Percentiles rank a stretch among this genome's conserved stretches.
Evolutionary conservation across 805 yeast genomes (phyloP).

Genomic region (Teunomyces lycoperdinae): DNA sequence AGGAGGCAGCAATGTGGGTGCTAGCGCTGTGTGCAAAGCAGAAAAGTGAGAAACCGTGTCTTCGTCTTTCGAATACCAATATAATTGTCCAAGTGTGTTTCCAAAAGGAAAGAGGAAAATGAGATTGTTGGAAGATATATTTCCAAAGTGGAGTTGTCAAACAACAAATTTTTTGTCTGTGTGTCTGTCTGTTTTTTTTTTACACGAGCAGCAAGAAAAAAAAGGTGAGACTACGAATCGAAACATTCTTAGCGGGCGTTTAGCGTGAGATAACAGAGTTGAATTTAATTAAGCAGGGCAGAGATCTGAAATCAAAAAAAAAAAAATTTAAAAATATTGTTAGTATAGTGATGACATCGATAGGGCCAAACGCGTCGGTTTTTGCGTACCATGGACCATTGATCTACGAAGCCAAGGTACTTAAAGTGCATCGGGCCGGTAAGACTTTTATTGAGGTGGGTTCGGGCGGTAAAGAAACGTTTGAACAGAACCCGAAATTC

Average conservation of each 20-base stretch:
- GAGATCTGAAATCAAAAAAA: background rate
- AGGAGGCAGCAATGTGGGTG: too few relatives aligned
- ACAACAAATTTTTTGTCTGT: background rate
- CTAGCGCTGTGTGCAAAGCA: too few relatives aligned
- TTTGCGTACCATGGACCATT: slow-evolving; percentile 90
- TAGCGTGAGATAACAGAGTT: too few relatives aligned
- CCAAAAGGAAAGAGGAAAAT: background rate
- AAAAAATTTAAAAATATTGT: background rate
- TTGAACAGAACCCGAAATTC: slow-evolving; percentile 26
- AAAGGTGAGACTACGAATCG: background rate
- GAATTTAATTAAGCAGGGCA: background rate
- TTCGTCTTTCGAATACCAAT: too few relatives aligned
- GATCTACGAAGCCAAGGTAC: slow-evolving; percentile 81
- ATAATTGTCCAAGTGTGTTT: too few relatives aligned
- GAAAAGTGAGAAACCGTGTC: too few relatives aligned
- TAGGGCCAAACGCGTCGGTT: slow-evolving; percentile 15
- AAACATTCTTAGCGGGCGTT: too few relatives aligned
- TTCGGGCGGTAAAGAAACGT: slow-evolving; percentile 36
- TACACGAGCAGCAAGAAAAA: background rate
- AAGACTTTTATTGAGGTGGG: slow-evolving; percentile 37
- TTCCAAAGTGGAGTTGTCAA: background rate
- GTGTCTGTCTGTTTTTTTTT: background rate
- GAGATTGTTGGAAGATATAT: background rate
- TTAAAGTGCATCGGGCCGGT: slow-evolving; percentile 59
- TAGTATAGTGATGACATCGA: background rate